Base-by-base conservation (phyloP, 495 filamentous ascomycete genomes). In the Bacidia rubella region DNA sequence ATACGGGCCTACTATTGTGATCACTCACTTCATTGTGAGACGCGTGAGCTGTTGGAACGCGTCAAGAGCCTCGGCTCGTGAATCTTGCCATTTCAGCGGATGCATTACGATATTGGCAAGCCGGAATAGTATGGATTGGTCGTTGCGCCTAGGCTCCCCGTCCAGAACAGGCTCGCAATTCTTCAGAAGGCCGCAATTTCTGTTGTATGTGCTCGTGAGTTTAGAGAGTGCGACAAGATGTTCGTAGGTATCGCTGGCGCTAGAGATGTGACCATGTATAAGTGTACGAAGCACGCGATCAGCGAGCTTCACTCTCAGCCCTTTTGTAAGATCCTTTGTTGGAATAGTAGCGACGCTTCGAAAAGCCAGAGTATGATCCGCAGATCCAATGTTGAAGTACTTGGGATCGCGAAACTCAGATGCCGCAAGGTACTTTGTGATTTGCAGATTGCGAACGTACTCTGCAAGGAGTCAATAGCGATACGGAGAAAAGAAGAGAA, bases 361-460 rank as follows among this genome's bases (percentile, higher is more conserved):
- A 32, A 58, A 50, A 11, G 52, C 42, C 11, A 52, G n/a, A 24
- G 20, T n/a, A 38, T 58, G 54, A 27, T 58, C 56, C 7, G 52
- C 52, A 23, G 19, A 21, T 19, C 24, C 43, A 26, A 54, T 51
- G 1, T 54, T 41, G 50, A 51, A 58, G 35, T 32, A 46, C n/a
- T 51, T 54, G 9, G 56, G 47, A n/a, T 54, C 47, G 4, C 42
- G 24, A 24, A 58, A 58, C 12, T 54, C 27, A 15, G 56, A 58
- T 27, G 47, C 32, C 11, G 10, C 21, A 15, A 54, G 12, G n/a
- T 51, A 58, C 22, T 40, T 45, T 17, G 45, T 44, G 47, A 54
- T 22, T 26, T 54, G 52, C 19, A 58, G 54, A 9, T 20, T 45
- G 17, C 47, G 25, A 19, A 58, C n/a, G 20, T 20, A 19, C 7